Base-by-base conservation (phyloP, 768 basidiomycete species). In the Leucosporidium yakuticum region DNA sequence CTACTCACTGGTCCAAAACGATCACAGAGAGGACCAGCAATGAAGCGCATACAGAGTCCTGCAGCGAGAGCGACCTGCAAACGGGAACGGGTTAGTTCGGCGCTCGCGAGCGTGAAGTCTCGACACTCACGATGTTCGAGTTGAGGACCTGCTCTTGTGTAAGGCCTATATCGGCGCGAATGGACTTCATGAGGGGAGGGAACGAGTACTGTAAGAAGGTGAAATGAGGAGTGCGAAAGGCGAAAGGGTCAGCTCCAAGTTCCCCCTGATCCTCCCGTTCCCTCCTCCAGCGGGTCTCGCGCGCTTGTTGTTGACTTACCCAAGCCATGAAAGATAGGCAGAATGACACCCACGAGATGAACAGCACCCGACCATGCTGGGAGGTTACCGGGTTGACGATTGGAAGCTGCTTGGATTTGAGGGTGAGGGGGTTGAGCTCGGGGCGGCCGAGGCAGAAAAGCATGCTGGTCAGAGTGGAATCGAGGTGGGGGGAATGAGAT, bases 171-270 rank as follows among this genome's bases (percentile, higher is more conserved):
- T 25, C 75, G 77, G 21, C 79, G 66, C 29, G n/a, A 76, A 86
- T 85, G 4, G 83, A 81, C 1, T 83, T 83, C 49, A 85, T 81
- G 8, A 86, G 81, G 0, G 85, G 85, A 19, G 85, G 80, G 69
- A 86, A 85, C 0, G 85, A 83, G 64, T 86, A 86, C 85, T 85
- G 83, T 1, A 9, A 15, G 39, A n/a, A n/a, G n/a, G n/a, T n/a
- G n/a, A n/a, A n/a, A n/a, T n/a, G 79, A 79, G 14, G 31, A 32
- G 4, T 7, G 32, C 6, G 56, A 23, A 4, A 51, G 3, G 50
- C 21, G n/a, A 23, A 17, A 17, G 50, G 21, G 23, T 51, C 50
- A 51, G 50, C 21, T 56, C 21, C n/a, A n/a, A n/a, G n/a, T n/a
- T n/a, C n/a, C n/a, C n/a, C n/a, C n/a, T n/a, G n/a, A n/a, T n/a